These are phyloP conservation scores for Neckera pumila DNA, from an alignment of 225 moss, liverwort and hornwort genomes.

Conservation along the genomic window DNA sequence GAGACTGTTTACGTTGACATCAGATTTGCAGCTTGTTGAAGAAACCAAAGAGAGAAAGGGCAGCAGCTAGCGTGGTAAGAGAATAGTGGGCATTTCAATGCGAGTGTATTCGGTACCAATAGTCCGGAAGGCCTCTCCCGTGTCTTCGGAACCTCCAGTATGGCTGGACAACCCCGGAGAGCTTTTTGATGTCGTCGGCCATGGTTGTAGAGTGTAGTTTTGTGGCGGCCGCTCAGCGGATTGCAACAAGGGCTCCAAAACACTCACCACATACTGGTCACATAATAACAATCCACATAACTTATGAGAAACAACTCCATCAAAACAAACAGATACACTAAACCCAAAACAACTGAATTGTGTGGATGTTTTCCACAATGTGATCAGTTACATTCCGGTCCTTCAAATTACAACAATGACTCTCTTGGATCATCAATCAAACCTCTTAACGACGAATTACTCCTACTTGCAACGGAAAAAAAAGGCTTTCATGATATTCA, in stretches of 20 bases:
- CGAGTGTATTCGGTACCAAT: slow-evolving; percentile 14
- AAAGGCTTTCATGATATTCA: not conserved
- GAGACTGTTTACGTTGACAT: not conserved
- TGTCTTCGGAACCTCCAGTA: not conserved
- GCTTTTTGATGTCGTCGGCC: not conserved
- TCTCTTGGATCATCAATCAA: not conserved
- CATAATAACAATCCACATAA: not conserved
- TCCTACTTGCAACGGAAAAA: not conserved
- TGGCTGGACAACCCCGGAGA: not conserved
- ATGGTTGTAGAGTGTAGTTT: slow-evolving; percentile 8
- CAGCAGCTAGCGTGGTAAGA: slow-evolving; percentile 22
- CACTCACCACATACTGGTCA: slow-evolving; percentile 23
- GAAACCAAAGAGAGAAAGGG: not conserved
- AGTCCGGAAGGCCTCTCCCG: not conserved
- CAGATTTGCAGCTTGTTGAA: not conserved
- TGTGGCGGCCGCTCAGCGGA: slow-evolving; percentile 16
- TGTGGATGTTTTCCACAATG: not conserved
- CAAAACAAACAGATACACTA: not conserved
- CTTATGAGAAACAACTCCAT: not conserved
- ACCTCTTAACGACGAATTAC: not conserved
- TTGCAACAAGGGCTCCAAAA: slow-evolving; percentile 34
- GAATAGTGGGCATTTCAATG: slow-evolving; percentile 29
- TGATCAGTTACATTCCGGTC: not conserved
- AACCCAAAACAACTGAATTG: not conserved
- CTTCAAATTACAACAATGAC: not conserved